Conservation (phyloP, 495 filamentous ascomycete genomes). For the Evansstolkia leycettana region DNA sequence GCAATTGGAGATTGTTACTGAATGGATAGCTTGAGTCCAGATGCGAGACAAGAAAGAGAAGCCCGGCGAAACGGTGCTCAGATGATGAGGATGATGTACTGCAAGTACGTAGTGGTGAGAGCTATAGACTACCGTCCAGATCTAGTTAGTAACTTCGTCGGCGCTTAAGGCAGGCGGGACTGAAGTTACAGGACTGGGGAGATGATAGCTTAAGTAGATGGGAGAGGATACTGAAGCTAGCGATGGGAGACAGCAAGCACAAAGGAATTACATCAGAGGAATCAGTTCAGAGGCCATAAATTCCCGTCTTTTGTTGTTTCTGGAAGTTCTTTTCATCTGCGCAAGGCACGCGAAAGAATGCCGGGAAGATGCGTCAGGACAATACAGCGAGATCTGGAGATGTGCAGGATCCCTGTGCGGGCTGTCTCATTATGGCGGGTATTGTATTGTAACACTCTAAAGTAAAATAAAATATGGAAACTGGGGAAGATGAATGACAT, state of each 20-base stretch:
- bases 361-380: slow-evolving; percentile 3
- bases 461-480: background rate
- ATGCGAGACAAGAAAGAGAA: background rate
- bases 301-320: no score
- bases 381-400: background rate
- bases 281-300: no score
- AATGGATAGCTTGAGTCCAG: background rate
- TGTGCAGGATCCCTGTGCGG: background rate
- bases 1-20: slow-evolving; percentile 3
- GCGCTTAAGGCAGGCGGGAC: slow-evolving; percentile 34
- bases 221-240: background rate
- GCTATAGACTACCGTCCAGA: slow-evolving; percentile 12
- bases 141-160: slow-evolving; percentile 16
- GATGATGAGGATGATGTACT: slow-evolving; percentile 4
- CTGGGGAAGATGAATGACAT: background rate
- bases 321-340: no score
- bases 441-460: no score
- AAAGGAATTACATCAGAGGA: background rate
- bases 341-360: slow-evolving; percentile 1
- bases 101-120: no score
- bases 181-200: slow-evolving; percentile 5
- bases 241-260: slow-evolving; percentile 3
- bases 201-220: background rate
- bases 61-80: background rate
- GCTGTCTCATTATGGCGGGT: no score